These are phyloP conservation scores for Guillardia theta DNA, from an alignment of 78 protist species.

Conservation along the genomic window DNA sequence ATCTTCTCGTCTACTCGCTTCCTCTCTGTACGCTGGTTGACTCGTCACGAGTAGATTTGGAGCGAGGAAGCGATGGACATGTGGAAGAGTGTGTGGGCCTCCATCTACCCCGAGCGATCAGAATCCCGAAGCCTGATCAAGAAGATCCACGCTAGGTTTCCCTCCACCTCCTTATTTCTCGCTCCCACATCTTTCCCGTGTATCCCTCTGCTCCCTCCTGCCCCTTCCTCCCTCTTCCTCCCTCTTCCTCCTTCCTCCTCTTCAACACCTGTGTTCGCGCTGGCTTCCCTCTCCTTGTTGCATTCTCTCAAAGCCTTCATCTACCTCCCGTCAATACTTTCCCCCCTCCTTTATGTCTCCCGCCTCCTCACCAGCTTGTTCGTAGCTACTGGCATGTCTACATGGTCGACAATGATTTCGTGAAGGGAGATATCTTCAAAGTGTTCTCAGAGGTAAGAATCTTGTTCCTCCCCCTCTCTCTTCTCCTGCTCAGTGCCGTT, in stretches of 20 bases:
- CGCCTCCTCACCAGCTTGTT: not conserved
- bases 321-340: not conserved
- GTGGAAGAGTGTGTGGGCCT: not conserved
- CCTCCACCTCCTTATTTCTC: not conserved
- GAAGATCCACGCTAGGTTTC: too few relatives aligned
- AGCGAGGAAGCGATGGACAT: not conserved
- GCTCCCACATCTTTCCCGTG: not conserved
- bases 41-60: not conserved
- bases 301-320: not conserved
- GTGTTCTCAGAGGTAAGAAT: not conserved
- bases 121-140: too few relatives aligned
- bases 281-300: not conserved
- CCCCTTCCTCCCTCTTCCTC: not conserved
- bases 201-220: not conserved
- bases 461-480: not conserved
- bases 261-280: not conserved
- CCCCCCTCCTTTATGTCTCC: not conserved
- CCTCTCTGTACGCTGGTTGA: too few relatives aligned
- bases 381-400: constrained; percentile 72
- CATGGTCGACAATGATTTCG: constrained; percentile 88
- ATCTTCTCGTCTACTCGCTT: too few relatives aligned
- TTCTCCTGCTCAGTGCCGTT: too few relatives aligned
- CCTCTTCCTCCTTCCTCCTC: not conserved
- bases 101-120: too few relatives aligned
- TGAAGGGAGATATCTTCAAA: constrained; percentile 65